phyloP scores from a whole-genome alignment of 2,329 filamentous ascomycete genomes.

The Botrytis squamosa region DNA sequence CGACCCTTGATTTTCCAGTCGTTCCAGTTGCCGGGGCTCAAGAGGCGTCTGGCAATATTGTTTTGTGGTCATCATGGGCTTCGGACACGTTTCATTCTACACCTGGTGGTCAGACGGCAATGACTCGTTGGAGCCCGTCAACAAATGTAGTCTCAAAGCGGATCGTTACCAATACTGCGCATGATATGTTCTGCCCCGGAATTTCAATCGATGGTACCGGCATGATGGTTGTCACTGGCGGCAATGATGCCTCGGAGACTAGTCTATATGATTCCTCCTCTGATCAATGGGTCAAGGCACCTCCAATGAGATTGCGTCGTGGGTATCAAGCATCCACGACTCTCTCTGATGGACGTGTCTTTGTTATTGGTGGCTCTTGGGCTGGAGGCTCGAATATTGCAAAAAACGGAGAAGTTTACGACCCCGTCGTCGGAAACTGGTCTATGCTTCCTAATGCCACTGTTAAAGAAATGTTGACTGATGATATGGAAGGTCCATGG shows the following conservation, averaged over 20 bases:
- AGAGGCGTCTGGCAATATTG: conserved; percentile 7
- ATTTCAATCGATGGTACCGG: conserved; percentile 13
- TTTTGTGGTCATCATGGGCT: conserved; percentile 11
- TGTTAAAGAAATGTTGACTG: conserved; percentile 1
- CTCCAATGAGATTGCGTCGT: conserved; percentile 6
- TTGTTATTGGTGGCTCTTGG: conserved; percentile 14
- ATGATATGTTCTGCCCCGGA: conserved; percentile 14
- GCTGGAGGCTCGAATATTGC: neutral
- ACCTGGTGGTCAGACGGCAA: conserved; percentile 8
- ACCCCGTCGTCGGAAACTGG: neutral
- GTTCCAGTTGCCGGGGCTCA: conserved; percentile 17
- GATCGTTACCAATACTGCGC: conserved; percentile 4
- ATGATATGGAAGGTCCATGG: conserved; percentile 10
- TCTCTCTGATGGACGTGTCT: conserved; percentile 9
- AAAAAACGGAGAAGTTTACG: conserved; percentile 12
- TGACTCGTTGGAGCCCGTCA: conserved; percentile 1
- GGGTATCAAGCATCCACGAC: conserved; percentile 15
- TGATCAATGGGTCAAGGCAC: conserved; percentile 4
- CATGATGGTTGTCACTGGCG: conserved; percentile 15
- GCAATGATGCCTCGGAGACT: conserved; percentile 7
- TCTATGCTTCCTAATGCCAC: conserved; percentile 1
- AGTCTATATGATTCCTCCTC: conserved; percentile 8
- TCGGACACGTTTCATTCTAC: conserved; percentile 7
- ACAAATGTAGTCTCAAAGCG: neutral
- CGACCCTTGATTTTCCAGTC: conserved; percentile 5